Percentiles rank a stretch among this genome's conserved stretches.
Conservation (phyloP, 768 basidiomycete species). For the Pulveroboletus sp. region DNA sequence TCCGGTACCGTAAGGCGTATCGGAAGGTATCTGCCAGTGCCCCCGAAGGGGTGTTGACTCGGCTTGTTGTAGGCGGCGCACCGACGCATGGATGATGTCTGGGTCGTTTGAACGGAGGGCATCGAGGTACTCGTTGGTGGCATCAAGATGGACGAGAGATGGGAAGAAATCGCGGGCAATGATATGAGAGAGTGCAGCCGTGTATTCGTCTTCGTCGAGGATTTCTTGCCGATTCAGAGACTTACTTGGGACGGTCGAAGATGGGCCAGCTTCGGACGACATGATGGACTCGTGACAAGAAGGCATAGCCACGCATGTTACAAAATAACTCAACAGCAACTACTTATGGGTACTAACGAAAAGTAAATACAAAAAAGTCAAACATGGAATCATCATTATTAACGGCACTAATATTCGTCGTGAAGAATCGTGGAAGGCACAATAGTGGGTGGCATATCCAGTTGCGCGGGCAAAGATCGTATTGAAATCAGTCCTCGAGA, state of each 20-base stretch:
- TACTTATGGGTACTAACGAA: background rate
- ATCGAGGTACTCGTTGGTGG: slow-evolving; percentile 83
- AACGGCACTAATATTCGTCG: slow-evolving; percentile 21
- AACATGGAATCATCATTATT: slow-evolving; percentile 18
- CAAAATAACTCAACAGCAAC: slow-evolving; percentile 10
- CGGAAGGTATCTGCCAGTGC: slow-evolving; percentile 46
- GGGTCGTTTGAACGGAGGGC: slow-evolving; percentile 77
- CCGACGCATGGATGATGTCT: slow-evolving; percentile 70
- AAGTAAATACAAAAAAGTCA: slow-evolving; percentile 12
- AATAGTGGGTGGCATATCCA: slow-evolving; percentile 12
- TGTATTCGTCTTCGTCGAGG: slow-evolving; percentile 94
- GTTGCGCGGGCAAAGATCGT: slow-evolving; percentile 9
- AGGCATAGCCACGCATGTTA: slow-evolving; percentile 16
- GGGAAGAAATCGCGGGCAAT: slow-evolving; percentile 99
- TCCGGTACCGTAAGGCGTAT: slow-evolving; percentile 62
- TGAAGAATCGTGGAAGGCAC: slow-evolving; percentile 23
- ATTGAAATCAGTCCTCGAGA: slow-evolving; percentile 24
- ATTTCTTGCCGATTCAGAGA: slow-evolving; percentile 73
- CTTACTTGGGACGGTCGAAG: slow-evolving; percentile 30
- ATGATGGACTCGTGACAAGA: slow-evolving; percentile 17
- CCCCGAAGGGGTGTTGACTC: slow-evolving; percentile 47
- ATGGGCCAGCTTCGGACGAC: slow-evolving; percentile 29
- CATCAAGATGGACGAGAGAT: slow-evolving; percentile 83
- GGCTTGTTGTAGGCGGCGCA: slow-evolving; percentile 67
- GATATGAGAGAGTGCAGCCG: slow-evolving; percentile 82